Percentiles rank a stretch among this genome's conserved stretches.
These are phyloP conservation scores for Linderina pennispora DNA, from an alignment of 192 early-diverging fungal genomes.

Conservation along the genomic window DNA sequence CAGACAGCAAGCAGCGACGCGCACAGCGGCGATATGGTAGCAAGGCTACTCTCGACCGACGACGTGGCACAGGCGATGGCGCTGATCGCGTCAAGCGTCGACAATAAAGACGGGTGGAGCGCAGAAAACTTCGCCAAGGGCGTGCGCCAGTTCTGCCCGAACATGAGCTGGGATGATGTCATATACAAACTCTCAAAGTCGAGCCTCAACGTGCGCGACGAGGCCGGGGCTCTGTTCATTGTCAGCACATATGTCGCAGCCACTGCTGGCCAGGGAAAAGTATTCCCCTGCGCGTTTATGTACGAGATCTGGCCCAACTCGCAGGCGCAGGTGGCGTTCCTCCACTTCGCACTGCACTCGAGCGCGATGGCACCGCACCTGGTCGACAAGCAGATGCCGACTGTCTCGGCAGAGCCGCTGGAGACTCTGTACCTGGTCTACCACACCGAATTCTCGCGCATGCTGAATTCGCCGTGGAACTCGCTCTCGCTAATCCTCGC, in stretches of 20 bases:
- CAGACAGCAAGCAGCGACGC: constrained; percentile 3
- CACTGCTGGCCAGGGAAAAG: constrained; percentile 27
- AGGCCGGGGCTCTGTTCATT: constrained; percentile 36
- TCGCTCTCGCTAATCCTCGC: constrained; percentile 45
- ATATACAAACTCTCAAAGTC: constrained; percentile 34
- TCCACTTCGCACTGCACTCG: constrained; percentile 26
- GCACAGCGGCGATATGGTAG: constrained; percentile 3
- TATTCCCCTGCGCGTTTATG: constrained; percentile 45
- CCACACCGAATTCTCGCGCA: constrained; percentile 33
- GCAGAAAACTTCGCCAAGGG: constrained; percentile 27
- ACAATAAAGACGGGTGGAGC: constrained; percentile 14
- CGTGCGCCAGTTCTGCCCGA: constrained; percentile 16
- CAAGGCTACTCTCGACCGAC: constrained; percentile 11
- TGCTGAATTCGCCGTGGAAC: constrained; percentile 45
- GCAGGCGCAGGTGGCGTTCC: constrained; percentile 34
- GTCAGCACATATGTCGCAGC: constrained; percentile 28
- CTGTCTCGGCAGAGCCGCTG: constrained; percentile 28
- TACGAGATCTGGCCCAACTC: constrained; percentile 46
- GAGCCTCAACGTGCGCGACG: constrained; percentile 21
- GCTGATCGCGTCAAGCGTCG: constrained; percentile 26
- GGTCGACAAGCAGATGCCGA: constrained; percentile 44
- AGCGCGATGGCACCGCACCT: constrained; percentile 14
- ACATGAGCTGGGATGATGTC: constrained; percentile 44
- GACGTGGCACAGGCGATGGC: constrained; percentile 35
- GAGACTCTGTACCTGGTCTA: constrained; percentile 42